These are phyloP conservation scores for Acanthamoeba royreba DNA, from an alignment of 208 protist genomes.

Conservation along the genomic window DNA sequence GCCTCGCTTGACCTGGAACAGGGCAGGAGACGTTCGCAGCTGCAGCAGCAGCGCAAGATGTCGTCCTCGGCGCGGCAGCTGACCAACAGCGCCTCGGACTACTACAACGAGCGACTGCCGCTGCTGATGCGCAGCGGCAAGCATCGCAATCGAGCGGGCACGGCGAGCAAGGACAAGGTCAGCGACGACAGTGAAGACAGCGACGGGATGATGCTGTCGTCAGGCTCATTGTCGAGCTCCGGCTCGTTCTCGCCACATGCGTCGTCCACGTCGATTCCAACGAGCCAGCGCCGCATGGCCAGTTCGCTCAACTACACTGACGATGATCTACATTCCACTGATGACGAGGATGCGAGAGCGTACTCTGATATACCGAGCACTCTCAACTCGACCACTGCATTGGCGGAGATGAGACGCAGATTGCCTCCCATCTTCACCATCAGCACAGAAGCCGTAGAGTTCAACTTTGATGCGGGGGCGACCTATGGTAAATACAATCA, in stretches of 20 bases:
- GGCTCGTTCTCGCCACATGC: neutral
- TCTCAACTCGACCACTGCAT: neutral
- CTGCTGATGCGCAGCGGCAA: neutral
- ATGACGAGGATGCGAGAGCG: neutral
- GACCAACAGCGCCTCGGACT: too few relatives aligned
- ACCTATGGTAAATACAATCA: neutral
- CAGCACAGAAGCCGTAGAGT: conserved; percentile 6
- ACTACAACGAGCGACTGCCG: neutral
- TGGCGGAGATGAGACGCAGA: neutral
- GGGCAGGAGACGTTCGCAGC: too few relatives aligned
- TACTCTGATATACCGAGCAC: neutral
- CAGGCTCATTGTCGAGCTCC: neutral
- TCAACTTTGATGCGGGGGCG: neutral
- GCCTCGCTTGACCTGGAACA: too few relatives aligned
- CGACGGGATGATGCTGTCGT: neutral
- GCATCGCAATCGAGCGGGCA: neutral
- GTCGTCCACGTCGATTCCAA: neutral
- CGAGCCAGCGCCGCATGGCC: neutral
- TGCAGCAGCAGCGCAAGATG: too few relatives aligned
- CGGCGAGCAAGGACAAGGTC: neutral
- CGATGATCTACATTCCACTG: neutral
- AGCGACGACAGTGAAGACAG: neutral
- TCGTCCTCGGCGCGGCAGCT: too few relatives aligned
- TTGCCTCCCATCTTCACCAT: conserved; percentile 32
- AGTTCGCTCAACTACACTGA: neutral